A percentile compares a stretch with the other conserved stretches of the same genome.
Evolutionary conservation across 768 basidiomycete genomes (phyloP).

Genomic region (Melanogaster broomeanus): DNA sequence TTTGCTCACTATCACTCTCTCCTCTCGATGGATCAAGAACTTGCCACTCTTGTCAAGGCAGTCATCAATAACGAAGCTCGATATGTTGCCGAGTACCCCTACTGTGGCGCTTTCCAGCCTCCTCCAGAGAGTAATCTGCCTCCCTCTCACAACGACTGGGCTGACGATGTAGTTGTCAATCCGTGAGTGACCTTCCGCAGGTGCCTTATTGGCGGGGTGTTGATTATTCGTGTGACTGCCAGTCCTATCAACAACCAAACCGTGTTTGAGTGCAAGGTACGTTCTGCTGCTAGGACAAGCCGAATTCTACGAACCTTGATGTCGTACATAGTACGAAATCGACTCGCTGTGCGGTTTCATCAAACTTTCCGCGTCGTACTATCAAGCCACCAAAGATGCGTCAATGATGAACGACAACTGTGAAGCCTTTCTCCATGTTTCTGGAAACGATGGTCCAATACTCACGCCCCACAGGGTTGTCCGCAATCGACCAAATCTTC

Average conservation of each 20-base stretch:
- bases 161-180: conserved; percentile 67
- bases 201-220: not conserved
- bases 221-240: not conserved
- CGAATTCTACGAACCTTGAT: not conserved
- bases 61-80: conserved; percentile 81
- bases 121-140: conserved; percentile 71
- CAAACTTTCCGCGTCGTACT: conserved; percentile 75
- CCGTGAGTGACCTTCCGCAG: conserved; percentile 51
- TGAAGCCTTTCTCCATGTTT: conserved; percentile 28
- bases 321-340: conserved; percentile 60
- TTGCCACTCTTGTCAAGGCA: conserved; percentile 72
- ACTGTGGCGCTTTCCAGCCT: conserved; percentile 82
- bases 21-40: conserved; percentile 53
- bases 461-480: conserved; percentile 48
- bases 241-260: conserved; percentile 69
- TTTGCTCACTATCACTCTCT: conserved; percentile 71
- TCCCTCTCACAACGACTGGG: conserved; percentile 68
- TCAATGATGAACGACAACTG: conserved; percentile 76
- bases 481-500: conserved; percentile 71
- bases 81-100: conserved; percentile 71
- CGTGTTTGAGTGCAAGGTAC: conserved; percentile 83
- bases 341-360: conserved; percentile 80
- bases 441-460: not conserved
- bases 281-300: not conserved
- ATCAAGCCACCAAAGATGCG: conserved; percentile 65